A percentile compares a stretch with the other conserved stretches of the same genome.
These are phyloP conservation scores for Naematelia aurantialba DNA, from an alignment of 768 basidiomycete species.

Conservation along the genomic window DNA sequence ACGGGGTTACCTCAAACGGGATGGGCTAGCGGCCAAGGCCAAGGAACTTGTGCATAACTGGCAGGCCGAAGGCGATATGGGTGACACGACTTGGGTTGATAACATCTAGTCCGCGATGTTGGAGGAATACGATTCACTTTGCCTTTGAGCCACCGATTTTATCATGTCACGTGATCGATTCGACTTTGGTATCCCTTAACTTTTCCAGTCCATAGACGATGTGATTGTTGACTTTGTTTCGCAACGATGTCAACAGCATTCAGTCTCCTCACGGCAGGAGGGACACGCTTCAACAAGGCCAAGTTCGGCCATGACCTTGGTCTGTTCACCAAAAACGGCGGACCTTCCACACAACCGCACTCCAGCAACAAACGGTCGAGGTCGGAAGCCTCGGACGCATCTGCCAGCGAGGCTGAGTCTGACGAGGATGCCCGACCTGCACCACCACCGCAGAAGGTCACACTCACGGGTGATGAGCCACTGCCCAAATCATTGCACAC, in stretches of 20 bases:
- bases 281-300: slow-evolving; percentile 70
- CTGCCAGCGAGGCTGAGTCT: slow-evolving; percentile 21
- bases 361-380: slow-evolving; percentile 12
- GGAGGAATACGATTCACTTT: too few relatives aligned
- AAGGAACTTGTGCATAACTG: neutral
- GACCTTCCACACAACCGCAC: slow-evolving; percentile 47
- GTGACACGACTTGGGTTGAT: neutral
- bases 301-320: slow-evolving; percentile 61
- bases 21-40: neutral
- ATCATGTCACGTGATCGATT: neutral
- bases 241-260: slow-evolving; percentile 57
- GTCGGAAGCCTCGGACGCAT: slow-evolving; percentile 44
- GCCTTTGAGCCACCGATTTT: neutral
- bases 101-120: too few relatives aligned
- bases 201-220: neutral
- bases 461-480: slow-evolving; percentile 37
- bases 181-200: neutral
- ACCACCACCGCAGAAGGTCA: slow-evolving; percentile 47
- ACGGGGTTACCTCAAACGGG: neutral
- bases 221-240: too few relatives aligned
- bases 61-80: neutral
- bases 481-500: slow-evolving; percentile 41
- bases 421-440: slow-evolving; percentile 23
- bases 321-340: slow-evolving; percentile 55
- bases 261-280: slow-evolving; percentile 81